A percentile compares a stretch with the other conserved stretches of the same genome.
Evolutionary conservation across 345 rosid species (phyloP).

Genomic region (Hypericum androsaemum): DNA sequence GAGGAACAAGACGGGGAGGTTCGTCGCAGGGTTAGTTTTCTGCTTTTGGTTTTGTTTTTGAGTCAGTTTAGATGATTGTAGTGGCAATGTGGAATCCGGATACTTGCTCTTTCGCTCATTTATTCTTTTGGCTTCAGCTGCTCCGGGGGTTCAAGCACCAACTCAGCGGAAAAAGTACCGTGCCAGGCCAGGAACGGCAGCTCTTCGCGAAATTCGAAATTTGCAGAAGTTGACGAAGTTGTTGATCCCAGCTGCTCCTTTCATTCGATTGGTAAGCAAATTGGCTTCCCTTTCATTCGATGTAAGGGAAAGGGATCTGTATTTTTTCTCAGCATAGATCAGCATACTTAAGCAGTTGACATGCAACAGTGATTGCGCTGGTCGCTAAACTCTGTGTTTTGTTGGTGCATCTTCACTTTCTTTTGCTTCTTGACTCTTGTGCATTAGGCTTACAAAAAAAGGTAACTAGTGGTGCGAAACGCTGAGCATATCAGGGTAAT

Average conservation of each 20-base stretch:
- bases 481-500: too few relatives aligned
- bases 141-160: conserved; percentile 5
- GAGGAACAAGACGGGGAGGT: too few relatives aligned
- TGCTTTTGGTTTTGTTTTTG: too few relatives aligned
- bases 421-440: too few relatives aligned
- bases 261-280: conserved; percentile 47
- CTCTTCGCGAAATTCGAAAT: conserved; percentile 66
- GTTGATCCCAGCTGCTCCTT: conserved; percentile 61
- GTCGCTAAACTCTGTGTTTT: not conserved
- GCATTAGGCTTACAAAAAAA: too few relatives aligned
- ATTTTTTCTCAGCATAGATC: not conserved
- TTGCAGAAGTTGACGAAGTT: conserved; percentile 41
- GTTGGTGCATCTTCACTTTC: too few relatives aligned
- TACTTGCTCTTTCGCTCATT: too few relatives aligned
- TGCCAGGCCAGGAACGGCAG: conserved; percentile 53
- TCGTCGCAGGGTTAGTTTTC: too few relatives aligned
- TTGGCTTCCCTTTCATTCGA: not conserved
- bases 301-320: too few relatives aligned
- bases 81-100: too few relatives aligned
- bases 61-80: too few relatives aligned
- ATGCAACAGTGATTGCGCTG: not conserved
- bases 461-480: too few relatives aligned
- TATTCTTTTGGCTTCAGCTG: not conserved
- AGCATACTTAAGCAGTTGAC: not conserved
- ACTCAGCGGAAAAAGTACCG: conserved; percentile 35